Evolutionary conservation across 352 stramenopile genomes (phyloP), one percentile per base, ranked within the genome.

Genomic region (Globisporangium emineosum): DNA sequence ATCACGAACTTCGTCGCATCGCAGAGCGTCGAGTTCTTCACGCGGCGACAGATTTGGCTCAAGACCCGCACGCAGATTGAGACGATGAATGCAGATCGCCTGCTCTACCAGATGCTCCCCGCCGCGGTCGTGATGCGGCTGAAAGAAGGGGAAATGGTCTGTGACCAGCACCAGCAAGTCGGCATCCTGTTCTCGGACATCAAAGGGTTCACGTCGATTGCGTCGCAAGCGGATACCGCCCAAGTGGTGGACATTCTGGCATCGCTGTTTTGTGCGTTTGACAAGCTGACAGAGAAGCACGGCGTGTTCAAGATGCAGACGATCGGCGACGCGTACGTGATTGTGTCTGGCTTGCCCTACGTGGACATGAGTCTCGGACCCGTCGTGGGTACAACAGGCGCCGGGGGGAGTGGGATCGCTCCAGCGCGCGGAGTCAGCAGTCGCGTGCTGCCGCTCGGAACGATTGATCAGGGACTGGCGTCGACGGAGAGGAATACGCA

Each of bases 251-350:
- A 97, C 60, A 89, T 98, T 55, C 66, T 98, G 3, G 89, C 93
- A 33, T 93, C 90, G n/a, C 72, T 98, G 1, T 98, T 97, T 64
- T 93, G 84, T 43, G 83, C 84, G 12, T 98, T 97, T 50, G 91
- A 98, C 68, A 91, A 94, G 19, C 68, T 98, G n/a, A 94, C 87
- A 0, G 83, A 94, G 45, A 96, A 97, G 69, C 87, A 98, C 68
- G 84, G 89, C 35, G 89, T 98, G 33, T 97, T 97, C 60, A 98
- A 98, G 71, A 93, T 98, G 74, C 89, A 98, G 68, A 97, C 88
- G 0, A 97, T 97, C 33, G 90, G 92, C 13, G 93, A 98, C 72
- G 89, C 89, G n/a, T 97, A 97, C 69, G 86, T 98, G 61, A 97
- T 93, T 42, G 82, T 93, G 2, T 94, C 83, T 3, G 89, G 88